Evolutionary conservation across 179 eudicot genomes (phyloP).

Genomic region (Corrigiola litoralis): DNA sequence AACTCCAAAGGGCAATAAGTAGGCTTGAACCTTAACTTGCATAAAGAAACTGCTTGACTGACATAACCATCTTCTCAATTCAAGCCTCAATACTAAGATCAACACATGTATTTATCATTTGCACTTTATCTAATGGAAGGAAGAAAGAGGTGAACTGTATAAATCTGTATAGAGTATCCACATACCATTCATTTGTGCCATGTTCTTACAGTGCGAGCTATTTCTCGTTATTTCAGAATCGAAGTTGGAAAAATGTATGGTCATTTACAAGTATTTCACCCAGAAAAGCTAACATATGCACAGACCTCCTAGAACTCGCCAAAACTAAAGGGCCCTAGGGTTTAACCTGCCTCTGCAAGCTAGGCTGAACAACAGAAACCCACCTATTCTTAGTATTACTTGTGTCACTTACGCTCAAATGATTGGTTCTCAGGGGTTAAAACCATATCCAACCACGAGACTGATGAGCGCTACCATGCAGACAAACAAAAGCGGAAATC

Average conservation of each 20-base stretch:
- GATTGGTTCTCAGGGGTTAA: constrained; percentile 31
- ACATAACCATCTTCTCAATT: background rate
- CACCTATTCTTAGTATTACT: constrained; percentile 9
- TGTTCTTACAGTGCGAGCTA: background rate
- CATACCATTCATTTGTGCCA: background rate
- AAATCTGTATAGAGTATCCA: constrained; percentile 3
- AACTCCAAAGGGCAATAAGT: too few relatives aligned
- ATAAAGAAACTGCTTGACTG: background rate
- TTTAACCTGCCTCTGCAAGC: constrained; percentile 5
- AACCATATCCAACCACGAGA: constrained; percentile 50
- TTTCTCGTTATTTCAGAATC: constrained; percentile 11
- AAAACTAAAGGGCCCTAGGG: too few relatives aligned
- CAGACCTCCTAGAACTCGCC: constrained; percentile 20
- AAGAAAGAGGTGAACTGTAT: background rate
- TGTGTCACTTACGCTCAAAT: background rate
- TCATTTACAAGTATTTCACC: constrained; percentile 29
- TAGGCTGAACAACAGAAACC: constrained; percentile 6
- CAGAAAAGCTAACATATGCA: constrained; percentile 22
- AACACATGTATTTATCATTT: background rate
- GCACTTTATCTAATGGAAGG: too few relatives aligned
- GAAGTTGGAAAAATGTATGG: background rate
- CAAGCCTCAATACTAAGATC: background rate
- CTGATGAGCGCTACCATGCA: constrained; percentile 76
- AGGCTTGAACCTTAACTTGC: too few relatives aligned
- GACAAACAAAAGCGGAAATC: constrained; percentile 73